phyloP scores from a whole-genome alignment of 75 land plant genomes.

The Pseudotsuga menziesii region DNA sequence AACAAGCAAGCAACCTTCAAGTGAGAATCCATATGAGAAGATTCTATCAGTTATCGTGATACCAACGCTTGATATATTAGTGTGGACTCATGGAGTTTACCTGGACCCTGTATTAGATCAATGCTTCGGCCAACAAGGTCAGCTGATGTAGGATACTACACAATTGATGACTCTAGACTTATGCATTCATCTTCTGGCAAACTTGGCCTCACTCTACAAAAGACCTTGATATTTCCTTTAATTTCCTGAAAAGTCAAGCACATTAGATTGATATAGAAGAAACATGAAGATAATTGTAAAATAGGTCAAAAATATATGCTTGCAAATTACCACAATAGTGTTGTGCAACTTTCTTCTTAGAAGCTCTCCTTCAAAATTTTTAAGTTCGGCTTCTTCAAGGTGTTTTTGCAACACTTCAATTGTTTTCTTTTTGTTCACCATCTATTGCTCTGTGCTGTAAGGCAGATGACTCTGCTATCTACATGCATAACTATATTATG shows the following conservation, averaged over 20 bases:
- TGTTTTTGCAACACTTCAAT: constrained; percentile 21
- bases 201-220: constrained; percentile 34
- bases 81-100: neutral
- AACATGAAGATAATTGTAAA: neutral
- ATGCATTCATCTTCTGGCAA: constrained; percentile 23
- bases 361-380: constrained; percentile 40
- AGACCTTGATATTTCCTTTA: constrained; percentile 30
- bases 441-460: constrained; percentile 13
- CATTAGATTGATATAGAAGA: neutral
- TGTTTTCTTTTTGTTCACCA: constrained; percentile 13
- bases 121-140: constrained; percentile 22
- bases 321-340: constrained; percentile 36
- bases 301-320: neutral
- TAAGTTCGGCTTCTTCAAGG: constrained; percentile 38
- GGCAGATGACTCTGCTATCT: constrained; percentile 20
- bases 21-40: neutral
- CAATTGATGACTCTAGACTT: constrained; percentile 11
- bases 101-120: constrained; percentile 32
- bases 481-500: neutral
- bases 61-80: neutral
- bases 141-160: constrained; percentile 18
- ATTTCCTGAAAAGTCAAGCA: constrained; percentile 18
- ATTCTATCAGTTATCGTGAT: neutral
- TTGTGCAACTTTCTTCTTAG: constrained; percentile 48
- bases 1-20: neutral